Conservation (phyloP, 192 early-diverging fungal genomes). For the Umbelopsis isabellina region DNA sequence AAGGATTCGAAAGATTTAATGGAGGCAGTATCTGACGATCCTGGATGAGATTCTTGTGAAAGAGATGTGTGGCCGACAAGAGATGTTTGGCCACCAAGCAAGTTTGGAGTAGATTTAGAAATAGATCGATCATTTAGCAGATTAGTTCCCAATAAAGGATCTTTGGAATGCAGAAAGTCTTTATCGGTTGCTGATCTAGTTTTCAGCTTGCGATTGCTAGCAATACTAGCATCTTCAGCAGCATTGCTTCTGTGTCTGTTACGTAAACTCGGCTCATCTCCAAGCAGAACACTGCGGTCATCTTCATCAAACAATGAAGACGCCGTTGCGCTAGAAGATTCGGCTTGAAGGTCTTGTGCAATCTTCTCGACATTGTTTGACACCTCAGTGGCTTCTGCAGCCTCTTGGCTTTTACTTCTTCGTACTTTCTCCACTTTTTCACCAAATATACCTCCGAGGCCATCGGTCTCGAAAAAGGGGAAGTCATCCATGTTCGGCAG, state of each 20-base stretch:
- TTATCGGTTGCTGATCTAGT: constrained; percentile 1
- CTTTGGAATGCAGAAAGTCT: not conserved
- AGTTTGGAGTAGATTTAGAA: constrained; percentile 2
- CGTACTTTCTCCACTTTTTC: constrained; percentile 18
- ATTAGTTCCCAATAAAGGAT: not conserved
- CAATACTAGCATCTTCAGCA: not conserved
- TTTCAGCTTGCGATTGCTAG: not conserved
- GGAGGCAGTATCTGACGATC: not conserved
- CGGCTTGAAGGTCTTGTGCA: constrained; percentile 6
- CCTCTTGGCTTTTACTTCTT: not conserved
- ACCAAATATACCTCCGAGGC: constrained; percentile 63
- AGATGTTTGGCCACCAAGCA: not conserved
- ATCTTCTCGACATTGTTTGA: constrained; percentile 8
- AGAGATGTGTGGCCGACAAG: not conserved
- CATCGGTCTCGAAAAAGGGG: constrained; percentile 67
- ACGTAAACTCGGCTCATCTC: not conserved
- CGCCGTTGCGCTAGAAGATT: not conserved
- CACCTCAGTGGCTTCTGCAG: not conserved
- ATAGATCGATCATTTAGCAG: not conserved
- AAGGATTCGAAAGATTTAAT: not conserved
- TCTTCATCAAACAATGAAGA: not conserved
- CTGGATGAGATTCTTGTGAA: not conserved
- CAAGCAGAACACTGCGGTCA: not conserved
- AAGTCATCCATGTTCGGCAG: constrained; percentile 91
- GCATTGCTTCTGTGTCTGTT: not conserved